Conservation (phyloP, 208 protist species). For the Trypanosoma avium region DNA sequence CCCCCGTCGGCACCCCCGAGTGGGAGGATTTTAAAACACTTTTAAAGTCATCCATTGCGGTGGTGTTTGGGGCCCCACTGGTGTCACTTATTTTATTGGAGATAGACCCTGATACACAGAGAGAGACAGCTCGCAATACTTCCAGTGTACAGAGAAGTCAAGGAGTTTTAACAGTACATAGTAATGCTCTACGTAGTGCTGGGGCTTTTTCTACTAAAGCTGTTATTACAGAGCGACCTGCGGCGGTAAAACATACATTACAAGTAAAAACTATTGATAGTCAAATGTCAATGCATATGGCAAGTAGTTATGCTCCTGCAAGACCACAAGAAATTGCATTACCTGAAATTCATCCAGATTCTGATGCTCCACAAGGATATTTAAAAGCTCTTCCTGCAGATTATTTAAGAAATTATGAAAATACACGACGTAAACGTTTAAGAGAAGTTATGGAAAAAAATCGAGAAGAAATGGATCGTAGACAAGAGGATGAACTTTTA, state of each 20-base stretch:
- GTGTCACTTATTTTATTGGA: constrained; percentile 73
- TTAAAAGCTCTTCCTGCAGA: constrained; percentile 76
- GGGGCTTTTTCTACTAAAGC: constrained; percentile 78
- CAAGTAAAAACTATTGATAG: constrained; percentile 91
- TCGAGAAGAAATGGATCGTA: constrained; percentile 69
- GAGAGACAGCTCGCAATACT: constrained; percentile 7
- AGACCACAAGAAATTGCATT: constrained; percentile 77
- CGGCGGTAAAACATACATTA: constrained; percentile 54
- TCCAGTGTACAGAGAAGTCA: constrained; percentile 6
- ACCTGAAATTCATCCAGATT: constrained; percentile 62
- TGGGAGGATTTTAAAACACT: constrained; percentile 71
- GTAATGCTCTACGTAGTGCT: constrained; percentile 50
- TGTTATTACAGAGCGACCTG: constrained; percentile 49
- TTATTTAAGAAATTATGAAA: constrained; percentile 63
- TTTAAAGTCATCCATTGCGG: constrained; percentile 64
- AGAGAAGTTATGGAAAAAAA: constrained; percentile 85
- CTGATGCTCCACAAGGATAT: constrained; percentile 74
- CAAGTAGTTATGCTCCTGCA: constrained; percentile 84
- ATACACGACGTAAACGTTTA: constrained; percentile 72
- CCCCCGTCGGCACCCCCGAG: constrained; percentile 31
- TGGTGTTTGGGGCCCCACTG: constrained; percentile 79
- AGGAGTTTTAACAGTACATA: constrained; percentile 57
- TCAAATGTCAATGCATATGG: constrained; percentile 82
- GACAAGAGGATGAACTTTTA: constrained; percentile 71
- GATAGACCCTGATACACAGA: constrained; percentile 42